Base-by-base conservation (phyloP, 139 green algal genomes). In the Chlorella sp. region DNA sequence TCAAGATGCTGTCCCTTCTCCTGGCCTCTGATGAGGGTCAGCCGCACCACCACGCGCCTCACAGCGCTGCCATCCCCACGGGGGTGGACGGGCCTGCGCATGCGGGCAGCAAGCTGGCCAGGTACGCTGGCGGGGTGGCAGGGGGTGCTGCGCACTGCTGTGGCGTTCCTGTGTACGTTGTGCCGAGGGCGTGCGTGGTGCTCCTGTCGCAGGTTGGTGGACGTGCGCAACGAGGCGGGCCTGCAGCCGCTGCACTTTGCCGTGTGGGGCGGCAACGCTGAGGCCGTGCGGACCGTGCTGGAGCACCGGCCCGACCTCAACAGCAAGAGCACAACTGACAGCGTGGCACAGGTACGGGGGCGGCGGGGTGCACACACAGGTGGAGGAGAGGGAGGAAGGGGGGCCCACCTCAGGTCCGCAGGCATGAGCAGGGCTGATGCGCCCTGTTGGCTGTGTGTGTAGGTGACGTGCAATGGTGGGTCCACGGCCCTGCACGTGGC, bases 201-300 rank as follows among this genome's bases (percentile, higher is more conserved):
- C 10, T 55, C 42, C 6, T 55, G 10, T 55, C 10, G n/a, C 29
- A 36, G 29, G 61, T 29, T 36, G 20, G 55, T 35, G 14, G 70
- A 75, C 23, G 23, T 75, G 70, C 23, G 33, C 2, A 75, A 75
- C 64, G 70, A 75, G 55, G 70, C 70, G 10, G 70, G 70, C 17
- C 55, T 75, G 70, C 32, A 62, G 55, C 70, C 70, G 35, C 55
- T 75, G 34, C 63, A 69, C 63, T 49, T 49, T 30, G 31, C 63
- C 2, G 63, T 69, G 31, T 69, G 63, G 63, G 63, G 63, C 32
- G 63, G 31, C 5, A 4, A 69, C 31, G 23, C 60, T 33, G 70
- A 59, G 10, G 70, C 60, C 2, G 55, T 31, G 3, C 35, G 22
- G 24, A 6, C 32, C 5, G 29, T 74, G 49, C 30, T 74, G n/a